These are phyloP conservation scores for Benincasa hispida DNA, from an alignment of 306 rosid genomes.

Conservation along the genomic window DNA sequence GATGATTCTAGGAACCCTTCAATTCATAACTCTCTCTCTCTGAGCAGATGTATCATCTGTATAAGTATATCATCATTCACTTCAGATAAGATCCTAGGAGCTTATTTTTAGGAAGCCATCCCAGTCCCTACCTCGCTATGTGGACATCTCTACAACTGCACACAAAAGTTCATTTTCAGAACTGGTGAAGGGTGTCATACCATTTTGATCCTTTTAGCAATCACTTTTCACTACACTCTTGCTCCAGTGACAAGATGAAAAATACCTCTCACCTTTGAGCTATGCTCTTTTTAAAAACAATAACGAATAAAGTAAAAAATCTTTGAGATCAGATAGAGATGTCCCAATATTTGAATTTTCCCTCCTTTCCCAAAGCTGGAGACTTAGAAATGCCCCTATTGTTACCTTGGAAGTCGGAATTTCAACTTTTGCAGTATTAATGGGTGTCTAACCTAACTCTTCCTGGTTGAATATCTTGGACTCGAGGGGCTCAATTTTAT, in stretches of 20 bases:
- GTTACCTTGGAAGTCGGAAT: neutral
- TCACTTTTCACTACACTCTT: neutral
- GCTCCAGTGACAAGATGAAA: neutral
- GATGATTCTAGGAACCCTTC: neutral
- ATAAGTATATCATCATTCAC: too few relatives aligned
- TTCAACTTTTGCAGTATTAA: neutral
- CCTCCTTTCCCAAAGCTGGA: neutral
- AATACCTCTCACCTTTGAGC: neutral
- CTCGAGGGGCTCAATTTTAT: neutral
- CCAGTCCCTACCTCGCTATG: too few relatives aligned
- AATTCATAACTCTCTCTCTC: neutral
- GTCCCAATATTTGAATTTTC: neutral
- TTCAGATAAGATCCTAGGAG: too few relatives aligned
- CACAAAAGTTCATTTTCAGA: neutral
- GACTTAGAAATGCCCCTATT: neutral
- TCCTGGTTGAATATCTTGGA: neutral
- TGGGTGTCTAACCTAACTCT: neutral
- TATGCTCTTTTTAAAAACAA: neutral
- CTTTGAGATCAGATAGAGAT: neutral
- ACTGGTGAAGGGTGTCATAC: neutral
- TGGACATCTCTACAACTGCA: too few relatives aligned
- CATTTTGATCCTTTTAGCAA: neutral
- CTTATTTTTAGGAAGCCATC: too few relatives aligned
- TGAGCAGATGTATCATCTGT: too few relatives aligned
- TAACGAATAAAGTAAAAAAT: neutral